Evolutionary conservation across 306 rosid species (phyloP).

Genomic region (Hippophae rhamnoides): DNA sequence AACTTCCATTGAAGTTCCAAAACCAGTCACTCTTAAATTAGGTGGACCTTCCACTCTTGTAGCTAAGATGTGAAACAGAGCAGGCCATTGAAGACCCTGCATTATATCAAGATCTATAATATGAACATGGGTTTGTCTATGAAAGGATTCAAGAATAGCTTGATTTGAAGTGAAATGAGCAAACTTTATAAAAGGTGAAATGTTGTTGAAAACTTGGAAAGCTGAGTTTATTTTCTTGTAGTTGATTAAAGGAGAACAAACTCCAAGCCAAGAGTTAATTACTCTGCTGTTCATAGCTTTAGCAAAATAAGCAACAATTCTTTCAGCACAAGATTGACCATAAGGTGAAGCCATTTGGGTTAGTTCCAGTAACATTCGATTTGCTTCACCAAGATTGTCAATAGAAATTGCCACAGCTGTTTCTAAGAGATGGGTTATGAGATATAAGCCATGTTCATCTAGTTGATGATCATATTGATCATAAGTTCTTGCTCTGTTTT

Average conservation of each 20-base stretch:
- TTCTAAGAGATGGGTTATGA: conserved; percentile 60
- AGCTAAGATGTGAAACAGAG: conserved; percentile 68
- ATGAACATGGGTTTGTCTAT: conserved; percentile 36
- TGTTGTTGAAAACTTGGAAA: conserved; percentile 59
- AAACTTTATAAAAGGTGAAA: conserved; percentile 76
- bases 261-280: conserved; percentile 59
- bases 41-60: conserved; percentile 54
- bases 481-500: conserved; percentile 7
- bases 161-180: conserved; percentile 88
- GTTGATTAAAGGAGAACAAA: conserved; percentile 47
- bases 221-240: conserved; percentile 40
- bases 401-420: conserved; percentile 78
- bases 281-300: conserved; percentile 69
- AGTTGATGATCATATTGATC: conserved; percentile 4
- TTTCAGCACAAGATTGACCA: conserved; percentile 64
- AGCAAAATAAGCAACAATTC: conserved; percentile 70
- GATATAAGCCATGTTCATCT: conserved; percentile 36
- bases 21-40: conserved; percentile 38
- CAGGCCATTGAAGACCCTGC: conserved; percentile 94
- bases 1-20: conserved; percentile 57
- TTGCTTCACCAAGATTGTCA: conserved; percentile 64
- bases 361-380: conserved; percentile 52
- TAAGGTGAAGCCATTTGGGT: conserved; percentile 70
- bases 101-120: conserved; percentile 81
- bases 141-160: conserved; percentile 73